Conservation (phyloP, 352 stramenopile species). For the Phytophthora tentaculata region DNA sequence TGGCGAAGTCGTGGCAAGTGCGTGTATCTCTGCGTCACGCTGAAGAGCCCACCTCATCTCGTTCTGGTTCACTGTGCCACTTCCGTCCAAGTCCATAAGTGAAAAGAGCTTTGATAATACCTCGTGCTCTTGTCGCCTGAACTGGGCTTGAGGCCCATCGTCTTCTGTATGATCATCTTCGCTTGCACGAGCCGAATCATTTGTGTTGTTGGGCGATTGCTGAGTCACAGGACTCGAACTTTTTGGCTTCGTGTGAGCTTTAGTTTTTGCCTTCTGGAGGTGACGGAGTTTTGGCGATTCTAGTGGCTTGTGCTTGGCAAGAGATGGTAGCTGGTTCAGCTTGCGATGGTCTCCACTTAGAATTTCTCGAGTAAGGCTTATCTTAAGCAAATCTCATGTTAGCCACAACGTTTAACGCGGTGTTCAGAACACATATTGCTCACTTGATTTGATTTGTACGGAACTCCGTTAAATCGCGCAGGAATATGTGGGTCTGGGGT, state of each 20-base stretch:
- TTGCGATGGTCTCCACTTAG: conserved; percentile 54
- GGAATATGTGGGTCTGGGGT: conserved; percentile 61
- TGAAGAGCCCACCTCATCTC: conserved; percentile 75
- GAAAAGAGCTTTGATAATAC: conserved; percentile 56
- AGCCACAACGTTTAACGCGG: background rate
- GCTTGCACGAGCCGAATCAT: conserved; percentile 18
- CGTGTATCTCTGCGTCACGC: conserved; percentile 60
- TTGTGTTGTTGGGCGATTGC: conserved; percentile 17
- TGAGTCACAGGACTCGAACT: background rate
- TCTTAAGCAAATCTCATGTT: conserved; percentile 19
- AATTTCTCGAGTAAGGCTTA: conserved; percentile 61
- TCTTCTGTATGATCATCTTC: conserved; percentile 16
- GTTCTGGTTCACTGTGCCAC: conserved; percentile 64
- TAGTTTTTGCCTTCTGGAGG: conserved; percentile 28
- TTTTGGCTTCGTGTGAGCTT: conserved; percentile 20
- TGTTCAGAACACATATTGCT: background rate
- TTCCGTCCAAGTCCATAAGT: conserved; percentile 71
- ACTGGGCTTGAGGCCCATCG: conserved; percentile 22
- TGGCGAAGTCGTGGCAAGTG: conserved; percentile 49
- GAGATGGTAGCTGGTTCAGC: conserved; percentile 55
- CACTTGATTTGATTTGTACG: conserved; percentile 67
- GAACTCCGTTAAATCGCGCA: conserved; percentile 66
- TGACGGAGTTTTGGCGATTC: conserved; percentile 19
- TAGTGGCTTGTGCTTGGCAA: conserved; percentile 22
- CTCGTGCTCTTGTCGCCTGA: conserved; percentile 43